Conservation (phyloP, 2,329 filamentous ascomycete species). For the Septoria petroselini region DNA sequence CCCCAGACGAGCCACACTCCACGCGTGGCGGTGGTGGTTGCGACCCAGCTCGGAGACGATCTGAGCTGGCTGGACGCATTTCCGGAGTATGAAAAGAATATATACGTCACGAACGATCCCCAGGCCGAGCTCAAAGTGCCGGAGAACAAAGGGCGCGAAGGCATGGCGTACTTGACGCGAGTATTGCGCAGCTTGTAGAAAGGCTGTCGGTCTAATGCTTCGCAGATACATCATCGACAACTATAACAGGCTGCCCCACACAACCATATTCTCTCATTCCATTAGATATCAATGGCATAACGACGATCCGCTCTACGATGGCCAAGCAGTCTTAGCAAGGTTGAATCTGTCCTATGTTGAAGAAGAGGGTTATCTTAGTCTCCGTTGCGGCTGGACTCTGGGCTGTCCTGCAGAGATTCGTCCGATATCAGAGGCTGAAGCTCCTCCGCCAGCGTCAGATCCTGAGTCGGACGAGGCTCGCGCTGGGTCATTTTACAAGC, state of each 20-base stretch:
- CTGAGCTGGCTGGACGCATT: constrained; percentile 45
- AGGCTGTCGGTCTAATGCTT: neutral
- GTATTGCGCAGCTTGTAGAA: constrained; percentile 11
- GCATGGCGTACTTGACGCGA: constrained; percentile 51
- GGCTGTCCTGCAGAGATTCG: constrained; percentile 53
- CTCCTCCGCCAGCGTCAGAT: constrained; percentile 10
- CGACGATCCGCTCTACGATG: constrained; percentile 51
- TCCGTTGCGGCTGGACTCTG: constrained; percentile 53
- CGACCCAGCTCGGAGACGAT: constrained; percentile 20
- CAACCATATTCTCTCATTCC: constrained; percentile 59
- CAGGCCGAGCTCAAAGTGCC: constrained; percentile 43
- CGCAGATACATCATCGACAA: constrained; percentile 51
- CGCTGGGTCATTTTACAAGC: constrained; percentile 50
- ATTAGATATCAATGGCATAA: constrained; percentile 57
- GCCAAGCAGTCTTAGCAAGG: constrained; percentile 48
- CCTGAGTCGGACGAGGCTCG: constrained; percentile 39
- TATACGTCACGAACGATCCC: constrained; percentile 46
- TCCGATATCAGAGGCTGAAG: constrained; percentile 43
- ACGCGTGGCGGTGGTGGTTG: constrained; percentile 6
- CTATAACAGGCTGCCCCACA: constrained; percentile 54
- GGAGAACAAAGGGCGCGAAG: constrained; percentile 49
- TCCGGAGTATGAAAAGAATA: constrained; percentile 40
- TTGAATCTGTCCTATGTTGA: constrained; percentile 51
- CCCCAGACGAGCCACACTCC: too few species aligned
- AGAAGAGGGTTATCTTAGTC: constrained; percentile 52